Evolutionary conservation across 164 flowering plant genomes (phyloP), one percentile per base, ranked within the genome.

Genomic region (Amborella trichopoda): DNA sequence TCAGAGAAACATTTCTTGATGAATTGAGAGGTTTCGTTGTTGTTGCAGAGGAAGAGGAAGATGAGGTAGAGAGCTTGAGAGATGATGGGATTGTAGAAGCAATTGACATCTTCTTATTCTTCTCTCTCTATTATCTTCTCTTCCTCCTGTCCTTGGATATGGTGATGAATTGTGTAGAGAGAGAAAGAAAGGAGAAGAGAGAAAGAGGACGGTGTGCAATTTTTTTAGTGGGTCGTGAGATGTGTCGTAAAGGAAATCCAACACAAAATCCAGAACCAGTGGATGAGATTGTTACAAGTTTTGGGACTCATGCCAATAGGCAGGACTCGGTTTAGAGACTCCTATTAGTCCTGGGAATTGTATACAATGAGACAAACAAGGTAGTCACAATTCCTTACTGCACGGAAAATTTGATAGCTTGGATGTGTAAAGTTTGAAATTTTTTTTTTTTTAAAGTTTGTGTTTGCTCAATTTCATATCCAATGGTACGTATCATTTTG

Each of bases 1-100:
- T 30, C 11, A 30, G 9, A 8, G 34, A 8, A 14, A 14, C 14
- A 0, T n/a, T 2, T 21, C 19, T 37, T 9, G 34, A 30, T 8
- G 19, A 5, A 14, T n/a, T 21, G 6, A 18, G 16, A n/a, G 19
- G 16, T 18, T 1, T 8, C 19, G 41, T 14, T 10, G 41, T 10
- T 18, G 41, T 8, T 37, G 41, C 16, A 21, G 41, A 37, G 19
- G 8, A 37, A 6, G 41, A 37, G 16, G 41, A 8, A 3, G 41
- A 3, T 4, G 41, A 37, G 8, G 19, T n/a, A n/a, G 41, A 37
- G 16, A 37, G 41, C 19, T 21, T 37, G 19, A 30, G 11, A 30
- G n/a, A n/a, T n/a, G 41, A 37, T n/a, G 41, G 41, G 41, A 37
- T 37, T 37, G 41, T 37, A n/a, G 41, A 37, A 6, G 41, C 41